Percentiles rank a stretch among this genome's conserved stretches.
phyloP scores from a whole-genome alignment of 2,329 filamentous ascomycete genomes.

The Trichoderma polysporum region DNA sequence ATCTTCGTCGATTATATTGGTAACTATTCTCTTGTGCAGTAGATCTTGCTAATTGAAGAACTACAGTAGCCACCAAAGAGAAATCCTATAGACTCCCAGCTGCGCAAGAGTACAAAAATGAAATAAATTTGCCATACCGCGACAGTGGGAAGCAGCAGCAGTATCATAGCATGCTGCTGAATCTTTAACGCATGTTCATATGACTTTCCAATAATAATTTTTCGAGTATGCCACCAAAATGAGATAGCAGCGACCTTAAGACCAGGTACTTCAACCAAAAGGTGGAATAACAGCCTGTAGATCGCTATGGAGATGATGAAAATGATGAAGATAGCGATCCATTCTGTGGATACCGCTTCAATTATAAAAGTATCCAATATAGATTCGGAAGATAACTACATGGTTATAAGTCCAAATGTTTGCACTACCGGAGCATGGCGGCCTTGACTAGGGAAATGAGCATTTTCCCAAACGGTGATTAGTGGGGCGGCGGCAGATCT shows the following conservation, averaged over 20 bases:
- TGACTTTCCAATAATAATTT: neutral
- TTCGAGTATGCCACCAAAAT: neutral
- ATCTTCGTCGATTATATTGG: no score
- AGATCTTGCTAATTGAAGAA: no score
- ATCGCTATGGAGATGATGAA: neutral
- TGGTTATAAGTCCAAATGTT: neutral
- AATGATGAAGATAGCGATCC: neutral
- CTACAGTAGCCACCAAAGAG: no score
- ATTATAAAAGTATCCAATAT: neutral
- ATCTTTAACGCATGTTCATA: neutral
- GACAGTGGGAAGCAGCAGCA: no score
- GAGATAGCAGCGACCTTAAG: neutral
- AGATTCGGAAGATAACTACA: neutral
- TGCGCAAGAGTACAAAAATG: no score
- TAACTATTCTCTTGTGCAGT: no score
- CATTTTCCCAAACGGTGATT: neutral
- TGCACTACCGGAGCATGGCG: neutral
- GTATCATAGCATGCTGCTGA: no score
- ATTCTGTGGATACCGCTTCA: neutral
- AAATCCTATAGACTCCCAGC: no score
- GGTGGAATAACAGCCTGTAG: neutral
- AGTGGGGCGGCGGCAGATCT: neutral
- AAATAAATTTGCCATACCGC: no score
- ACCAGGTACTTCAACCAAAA: neutral
- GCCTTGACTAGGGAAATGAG: neutral